A percentile compares a stretch with the other conserved stretches of the same genome.
phyloP scores from a whole-genome alignment of 73 alveolate species.

The Loxodes magnus region DNA sequence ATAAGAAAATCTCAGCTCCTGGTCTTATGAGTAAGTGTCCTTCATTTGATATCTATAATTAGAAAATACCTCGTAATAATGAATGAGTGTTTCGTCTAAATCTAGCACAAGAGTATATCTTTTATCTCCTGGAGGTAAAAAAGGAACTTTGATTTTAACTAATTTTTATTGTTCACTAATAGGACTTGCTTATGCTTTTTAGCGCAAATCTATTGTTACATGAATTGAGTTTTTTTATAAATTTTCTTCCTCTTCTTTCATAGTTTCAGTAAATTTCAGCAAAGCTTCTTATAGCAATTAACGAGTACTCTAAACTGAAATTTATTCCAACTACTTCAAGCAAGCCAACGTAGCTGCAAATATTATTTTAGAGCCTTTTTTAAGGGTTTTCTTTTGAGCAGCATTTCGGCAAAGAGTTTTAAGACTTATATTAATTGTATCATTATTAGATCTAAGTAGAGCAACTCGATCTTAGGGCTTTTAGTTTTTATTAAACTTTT shows the following conservation, averaged over 20 bases:
- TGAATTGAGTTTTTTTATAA: constrained; percentile 2
- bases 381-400: neutral
- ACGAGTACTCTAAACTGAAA: neutral
- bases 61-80: constrained; percentile 10
- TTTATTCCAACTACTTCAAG: neutral
- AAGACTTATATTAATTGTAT: neutral
- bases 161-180: neutral
- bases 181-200: neutral
- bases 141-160: constrained; percentile 1
- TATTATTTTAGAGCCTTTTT: too few species aligned
- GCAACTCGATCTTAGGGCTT: constrained; percentile 10
- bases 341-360: too few species aligned
- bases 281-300: neutral
- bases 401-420: neutral
- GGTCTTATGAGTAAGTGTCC: constrained; percentile 85
- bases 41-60: constrained; percentile 18
- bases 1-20: constrained; percentile 78
- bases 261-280: neutral
- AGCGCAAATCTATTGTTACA: neutral
- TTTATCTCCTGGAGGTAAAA: constrained; percentile 4
- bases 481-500: constrained; percentile 13
- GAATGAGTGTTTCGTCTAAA: constrained; percentile 36
- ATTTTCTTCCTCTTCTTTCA: neutral
- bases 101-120: constrained; percentile 29
- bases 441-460: constrained; percentile 3